These are phyloP conservation scores for Ormosia semicastrata DNA, from an alignment of 306 rosid species.

Conservation along the genomic window DNA sequence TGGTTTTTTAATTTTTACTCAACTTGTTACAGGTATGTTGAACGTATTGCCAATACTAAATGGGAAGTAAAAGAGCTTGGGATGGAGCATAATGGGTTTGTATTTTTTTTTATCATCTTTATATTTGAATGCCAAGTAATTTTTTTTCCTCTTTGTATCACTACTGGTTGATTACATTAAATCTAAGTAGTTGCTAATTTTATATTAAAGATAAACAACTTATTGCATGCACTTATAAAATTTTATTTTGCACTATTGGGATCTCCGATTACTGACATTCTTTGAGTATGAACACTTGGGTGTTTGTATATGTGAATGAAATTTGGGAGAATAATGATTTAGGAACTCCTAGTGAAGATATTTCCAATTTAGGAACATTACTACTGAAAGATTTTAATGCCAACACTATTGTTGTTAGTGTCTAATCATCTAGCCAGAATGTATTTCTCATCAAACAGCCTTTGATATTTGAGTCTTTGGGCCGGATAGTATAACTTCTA, in stretches of 20 bases:
- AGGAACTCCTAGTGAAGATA: background rate
- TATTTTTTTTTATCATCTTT: conserved; percentile 32
- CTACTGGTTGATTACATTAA: background rate
- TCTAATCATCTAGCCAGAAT: conserved; percentile 1
- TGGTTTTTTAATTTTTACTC: conserved; percentile 6
- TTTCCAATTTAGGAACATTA: background rate
- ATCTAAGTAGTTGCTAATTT: conserved; percentile 8
- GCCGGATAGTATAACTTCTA: background rate
- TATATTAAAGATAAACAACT: background rate
- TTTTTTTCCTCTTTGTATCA: conserved; percentile 12
- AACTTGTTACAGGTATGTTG: conserved; percentile 71
- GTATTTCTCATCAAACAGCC: background rate
- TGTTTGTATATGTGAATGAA: conserved; percentile 5
- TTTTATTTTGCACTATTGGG: background rate
- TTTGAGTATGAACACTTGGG: background rate
- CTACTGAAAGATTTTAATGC: background rate
- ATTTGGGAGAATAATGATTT: conserved; percentile 3
- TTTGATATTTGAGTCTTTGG: background rate
- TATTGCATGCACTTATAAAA: background rate
- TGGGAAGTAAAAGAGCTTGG: conserved; percentile 99
- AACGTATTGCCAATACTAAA: conserved; percentile 84
- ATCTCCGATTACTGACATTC: background rate
- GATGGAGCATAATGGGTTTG: conserved; percentile 95
- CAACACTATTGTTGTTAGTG: background rate
- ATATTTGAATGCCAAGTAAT: conserved; percentile 1